A percentile compares a stretch with the other conserved stretches of the same genome.
Evolutionary conservation across 495 filamentous ascomycete species (phyloP).

Genomic region (Aspergillus cristatus): DNA sequence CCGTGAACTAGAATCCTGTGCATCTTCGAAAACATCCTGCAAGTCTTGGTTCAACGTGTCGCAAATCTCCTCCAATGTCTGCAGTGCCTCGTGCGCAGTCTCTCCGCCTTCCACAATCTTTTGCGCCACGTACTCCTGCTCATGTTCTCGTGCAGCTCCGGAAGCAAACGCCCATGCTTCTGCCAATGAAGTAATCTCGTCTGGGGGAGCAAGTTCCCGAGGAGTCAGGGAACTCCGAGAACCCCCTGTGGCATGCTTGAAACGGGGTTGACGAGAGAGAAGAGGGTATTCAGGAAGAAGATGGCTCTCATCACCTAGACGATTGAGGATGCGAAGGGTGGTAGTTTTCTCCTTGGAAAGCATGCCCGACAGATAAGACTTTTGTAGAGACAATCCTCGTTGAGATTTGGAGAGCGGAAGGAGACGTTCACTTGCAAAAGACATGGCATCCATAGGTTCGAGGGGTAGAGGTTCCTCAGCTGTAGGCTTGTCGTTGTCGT

Average conservation of each 20-base stretch:
- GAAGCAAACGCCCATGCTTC: slow-evolving; percentile 44
- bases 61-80: slow-evolving; percentile 26
- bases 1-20: slow-evolving; percentile 12
- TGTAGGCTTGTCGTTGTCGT: slow-evolving; percentile 8
- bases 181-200: slow-evolving; percentile 27
- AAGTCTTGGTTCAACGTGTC: slow-evolving; percentile 28
- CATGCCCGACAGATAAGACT: slow-evolving; percentile 48
- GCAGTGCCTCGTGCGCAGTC: slow-evolving; percentile 21
- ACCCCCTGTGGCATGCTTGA: slow-evolving; percentile 30
- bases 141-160: slow-evolving; percentile 25
- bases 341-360: slow-evolving; percentile 53
- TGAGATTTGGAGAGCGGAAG: slow-evolving; percentile 50
- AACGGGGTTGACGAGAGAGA: slow-evolving; percentile 33
- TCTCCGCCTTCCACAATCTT: slow-evolving; percentile 26
- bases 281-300: slow-evolving; percentile 55
- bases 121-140: slow-evolving; percentile 29
- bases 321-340: slow-evolving; percentile 45
- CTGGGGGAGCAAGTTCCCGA: slow-evolving; percentile 12
- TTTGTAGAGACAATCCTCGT: slow-evolving; percentile 54
- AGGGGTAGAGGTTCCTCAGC: slow-evolving; percentile 11
- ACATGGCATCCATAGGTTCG: slow-evolving; percentile 29
- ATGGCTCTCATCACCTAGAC: slow-evolving; percentile 59
- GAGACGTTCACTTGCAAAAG: slow-evolving; percentile 49
- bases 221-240: slow-evolving; percentile 12
- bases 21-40: slow-evolving; percentile 14